Conservation (phyloP, 352 stramenopile species). For the Phytophthora agathidicida region DNA sequence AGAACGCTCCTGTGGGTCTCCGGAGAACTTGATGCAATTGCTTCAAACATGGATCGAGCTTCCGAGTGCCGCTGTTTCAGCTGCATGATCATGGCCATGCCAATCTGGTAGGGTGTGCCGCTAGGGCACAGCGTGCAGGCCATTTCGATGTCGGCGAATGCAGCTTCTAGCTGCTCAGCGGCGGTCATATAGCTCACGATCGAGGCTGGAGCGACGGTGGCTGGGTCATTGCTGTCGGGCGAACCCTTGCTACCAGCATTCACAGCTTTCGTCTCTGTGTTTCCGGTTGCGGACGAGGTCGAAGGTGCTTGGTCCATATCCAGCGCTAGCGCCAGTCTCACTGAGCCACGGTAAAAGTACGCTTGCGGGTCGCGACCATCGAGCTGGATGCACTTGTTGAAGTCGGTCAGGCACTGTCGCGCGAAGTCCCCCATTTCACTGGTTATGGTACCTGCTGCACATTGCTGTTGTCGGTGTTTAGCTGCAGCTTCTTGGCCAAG, state of each 20-base stretch:
- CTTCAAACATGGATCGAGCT: conserved; percentile 48
- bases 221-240: conserved; percentile 14
- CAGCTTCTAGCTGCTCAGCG: conserved; percentile 67
- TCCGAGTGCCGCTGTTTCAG: conserved; percentile 54
- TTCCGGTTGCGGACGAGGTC: background rate
- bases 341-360: conserved; percentile 80
- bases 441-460: conserved; percentile 7
- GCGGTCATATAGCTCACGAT: conserved; percentile 28
- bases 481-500: conserved; percentile 45
- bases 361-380: conserved; percentile 74
- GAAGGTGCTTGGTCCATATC: conserved; percentile 40
- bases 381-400: conserved; percentile 77
- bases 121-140: conserved; percentile 61
- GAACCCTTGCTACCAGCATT: background rate
- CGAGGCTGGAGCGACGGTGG: background rate
- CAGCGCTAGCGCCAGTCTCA: conserved; percentile 66
- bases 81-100: conserved; percentile 81
- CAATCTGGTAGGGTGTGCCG: conserved; percentile 56
- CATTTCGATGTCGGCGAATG: conserved; percentile 82
- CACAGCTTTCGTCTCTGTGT: conserved; percentile 12
- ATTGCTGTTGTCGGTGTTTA: conserved; percentile 12
- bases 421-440: conserved; percentile 36
- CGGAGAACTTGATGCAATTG: conserved; percentile 22
- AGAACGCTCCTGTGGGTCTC: conserved; percentile 47
- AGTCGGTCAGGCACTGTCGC: conserved; percentile 66